phyloP scores from a whole-genome alignment of 1,284 basidiomycete species.

The Pascua guehoae region DNA sequence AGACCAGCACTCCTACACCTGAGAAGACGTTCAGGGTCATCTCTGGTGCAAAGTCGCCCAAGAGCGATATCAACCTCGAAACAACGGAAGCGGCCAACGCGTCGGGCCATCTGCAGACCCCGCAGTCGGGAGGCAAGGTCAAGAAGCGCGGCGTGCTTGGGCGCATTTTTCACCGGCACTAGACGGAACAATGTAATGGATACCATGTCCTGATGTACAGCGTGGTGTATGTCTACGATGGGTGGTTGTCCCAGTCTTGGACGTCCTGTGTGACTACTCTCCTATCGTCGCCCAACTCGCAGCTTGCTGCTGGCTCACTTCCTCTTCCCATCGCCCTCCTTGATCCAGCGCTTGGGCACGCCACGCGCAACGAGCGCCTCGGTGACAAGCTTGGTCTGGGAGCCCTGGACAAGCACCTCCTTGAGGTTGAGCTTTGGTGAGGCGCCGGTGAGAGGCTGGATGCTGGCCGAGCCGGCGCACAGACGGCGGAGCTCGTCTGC shows the following conservation, averaged over 20 bases:
- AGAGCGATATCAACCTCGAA: too few species aligned
- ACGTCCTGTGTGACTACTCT: neutral
- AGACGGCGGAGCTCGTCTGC: constrained; percentile 70
- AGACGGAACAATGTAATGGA: constrained; percentile 1
- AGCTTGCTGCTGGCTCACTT: neutral
- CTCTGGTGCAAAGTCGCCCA: too few species aligned
- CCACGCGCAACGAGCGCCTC: constrained; percentile 65
- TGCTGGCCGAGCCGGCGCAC: constrained; percentile 72
- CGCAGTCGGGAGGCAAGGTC: too few species aligned
- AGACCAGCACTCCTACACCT: too few species aligned
- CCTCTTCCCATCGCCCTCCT: constrained; percentile 46
- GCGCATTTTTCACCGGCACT: too few species aligned
- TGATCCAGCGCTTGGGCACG: constrained; percentile 75
- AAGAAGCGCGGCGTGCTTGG: too few species aligned
- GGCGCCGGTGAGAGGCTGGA: constrained; percentile 44
- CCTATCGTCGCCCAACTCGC: neutral
- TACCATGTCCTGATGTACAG: neutral
- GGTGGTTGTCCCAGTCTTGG: neutral
- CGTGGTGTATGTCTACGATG: neutral
- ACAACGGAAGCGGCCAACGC: too few species aligned
- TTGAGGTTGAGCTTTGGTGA: constrained; percentile 47
- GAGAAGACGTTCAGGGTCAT: too few species aligned
- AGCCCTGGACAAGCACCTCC: constrained; percentile 77
- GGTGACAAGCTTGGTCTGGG: constrained; percentile 64
- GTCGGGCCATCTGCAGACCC: too few species aligned